phyloP scores from a whole-genome alignment of 441 rosid genomes.

The Pelargonium exstipulatum region DNA sequence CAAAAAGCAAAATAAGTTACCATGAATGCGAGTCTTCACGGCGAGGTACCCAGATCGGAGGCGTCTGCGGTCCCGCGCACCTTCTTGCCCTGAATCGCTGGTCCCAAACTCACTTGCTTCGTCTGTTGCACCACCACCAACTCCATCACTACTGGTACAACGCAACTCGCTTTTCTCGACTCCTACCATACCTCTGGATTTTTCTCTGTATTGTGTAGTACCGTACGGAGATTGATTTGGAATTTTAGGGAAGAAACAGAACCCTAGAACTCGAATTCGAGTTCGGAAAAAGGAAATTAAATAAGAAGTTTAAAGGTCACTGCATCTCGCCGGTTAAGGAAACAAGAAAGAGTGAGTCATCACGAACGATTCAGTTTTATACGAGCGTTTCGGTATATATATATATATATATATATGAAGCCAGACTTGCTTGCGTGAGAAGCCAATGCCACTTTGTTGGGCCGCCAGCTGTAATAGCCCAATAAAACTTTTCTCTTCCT shows the following conservation, averaged over 20 bases:
- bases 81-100: not conserved
- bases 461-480: not conserved
- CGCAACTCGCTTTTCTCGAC: slow-evolving; percentile 15
- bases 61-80: slow-evolving; percentile 10
- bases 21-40: slow-evolving; percentile 30
- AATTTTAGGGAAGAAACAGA: too few species aligned
- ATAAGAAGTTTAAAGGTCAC: not conserved
- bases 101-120: too few species aligned
- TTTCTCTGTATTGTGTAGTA: not conserved
- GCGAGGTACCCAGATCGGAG: slow-evolving; percentile 34
- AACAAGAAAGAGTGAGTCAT: not conserved
- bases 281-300: not conserved
- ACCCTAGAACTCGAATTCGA: not conserved
- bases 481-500: not conserved
- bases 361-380: too few species aligned
- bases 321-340: not conserved
- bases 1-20: slow-evolving; percentile 13
- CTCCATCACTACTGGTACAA: not conserved
- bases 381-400: too few species aligned
- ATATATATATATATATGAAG: too few species aligned
- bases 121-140: not conserved
- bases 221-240: not conserved
- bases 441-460: not conserved
- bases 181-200: slow-evolving; percentile 14
- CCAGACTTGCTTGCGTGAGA: not conserved